Base-by-base conservation (phyloP, 208 protist species). In the Trypanosoma theileri region DNA sequence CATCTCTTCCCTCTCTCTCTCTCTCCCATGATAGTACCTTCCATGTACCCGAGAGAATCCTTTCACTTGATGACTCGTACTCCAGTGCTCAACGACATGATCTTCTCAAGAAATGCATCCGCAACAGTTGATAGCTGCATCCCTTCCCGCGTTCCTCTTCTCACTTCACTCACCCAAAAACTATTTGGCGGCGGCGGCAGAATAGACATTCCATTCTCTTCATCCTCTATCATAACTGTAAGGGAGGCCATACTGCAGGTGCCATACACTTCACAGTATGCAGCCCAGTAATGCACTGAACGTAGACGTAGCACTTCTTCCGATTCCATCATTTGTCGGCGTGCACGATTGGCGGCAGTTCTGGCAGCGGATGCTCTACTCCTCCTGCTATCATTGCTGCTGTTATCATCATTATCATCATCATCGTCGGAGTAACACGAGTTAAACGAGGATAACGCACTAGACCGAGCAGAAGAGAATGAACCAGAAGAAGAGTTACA, bases 191-290 rank as follows among this genome's bases (percentile, higher is more conserved):
- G 88, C 11, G 85, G 80, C 7, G 81, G 80, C 35, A 91, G 62
- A 35, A 84, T 64, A 61, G 59, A 75, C 56, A 77, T 71, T 17
- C 73, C 78, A 35, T 55, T 48, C 17, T 59, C 78, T 42, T 74
- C 80, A 45, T 86, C 82, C 24, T 90, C 84, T 10, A 89, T 68
- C 56, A 80, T 80, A 35, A 91, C 79, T 10, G 73, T 84, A 16
- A 85, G 62, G 31, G 51, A 73, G 59, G 83, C 81, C 4, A 77
- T 74, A 53, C 71, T 82, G 61, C 79, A 53, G 0, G 79, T 92
- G 69, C 88, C 88, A 70, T 92, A 94, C 4, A 94, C 86, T 54
- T 87, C 77, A 65, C 84, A 89, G 72, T 85, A 84, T 4, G 86
- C 83, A 14, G 85, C 72, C 84, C 84, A 94, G 65, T 91, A 94